Percentiles rank a stretch among this genome's conserved stretches.
These are phyloP conservation scores for Dipteronia dyeriana DNA, from an alignment of 345 rosid species.

Conservation along the genomic window DNA sequence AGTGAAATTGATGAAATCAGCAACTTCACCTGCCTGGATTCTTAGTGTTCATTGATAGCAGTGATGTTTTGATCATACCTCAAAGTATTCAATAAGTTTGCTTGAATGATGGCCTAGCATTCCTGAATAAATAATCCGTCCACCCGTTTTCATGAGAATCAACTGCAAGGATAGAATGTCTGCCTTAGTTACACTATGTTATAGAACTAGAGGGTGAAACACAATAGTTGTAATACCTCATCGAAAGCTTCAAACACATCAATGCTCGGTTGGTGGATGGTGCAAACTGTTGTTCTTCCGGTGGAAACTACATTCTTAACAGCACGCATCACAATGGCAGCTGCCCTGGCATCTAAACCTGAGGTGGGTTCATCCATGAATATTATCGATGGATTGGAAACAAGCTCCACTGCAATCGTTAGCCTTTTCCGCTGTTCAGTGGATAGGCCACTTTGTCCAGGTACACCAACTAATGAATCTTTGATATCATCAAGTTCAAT, in stretches of 20 bases:
- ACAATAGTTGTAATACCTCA: background rate
- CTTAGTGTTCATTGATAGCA: background rate
- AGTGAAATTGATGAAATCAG: background rate
- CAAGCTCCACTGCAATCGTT: slow-evolving; percentile 24
- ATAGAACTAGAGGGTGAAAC: too few species aligned
- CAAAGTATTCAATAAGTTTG: slow-evolving; percentile 18
- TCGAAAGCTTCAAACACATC: slow-evolving; percentile 19
- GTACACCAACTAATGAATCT: slow-evolving; percentile 19
- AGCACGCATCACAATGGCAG: slow-evolving; percentile 20
- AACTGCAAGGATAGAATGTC: slow-evolving; percentile 12
- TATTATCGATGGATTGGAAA: slow-evolving; percentile 20
- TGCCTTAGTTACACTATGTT: background rate
- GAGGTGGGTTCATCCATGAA: slow-evolving; percentile 23
- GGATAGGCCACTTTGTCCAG: slow-evolving; percentile 16
- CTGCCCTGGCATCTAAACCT: slow-evolving; percentile 22
- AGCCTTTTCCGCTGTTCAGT: slow-evolving; percentile 22
- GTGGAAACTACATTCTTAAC: slow-evolving; percentile 19
- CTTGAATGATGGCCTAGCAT: slow-evolving; percentile 17
- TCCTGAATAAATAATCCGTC: slow-evolving; percentile 17
- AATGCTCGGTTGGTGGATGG: slow-evolving; percentile 21
- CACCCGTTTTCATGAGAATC: slow-evolving; percentile 20
- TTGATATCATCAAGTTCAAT: slow-evolving; percentile 22
- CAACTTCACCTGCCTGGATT: background rate
- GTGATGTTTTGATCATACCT: slow-evolving; percentile 4
- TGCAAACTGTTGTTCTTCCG: slow-evolving; percentile 16